Conservation (phyloP, 805 yeast genomes). For the Wickerhamomyces pijperi region DNA sequence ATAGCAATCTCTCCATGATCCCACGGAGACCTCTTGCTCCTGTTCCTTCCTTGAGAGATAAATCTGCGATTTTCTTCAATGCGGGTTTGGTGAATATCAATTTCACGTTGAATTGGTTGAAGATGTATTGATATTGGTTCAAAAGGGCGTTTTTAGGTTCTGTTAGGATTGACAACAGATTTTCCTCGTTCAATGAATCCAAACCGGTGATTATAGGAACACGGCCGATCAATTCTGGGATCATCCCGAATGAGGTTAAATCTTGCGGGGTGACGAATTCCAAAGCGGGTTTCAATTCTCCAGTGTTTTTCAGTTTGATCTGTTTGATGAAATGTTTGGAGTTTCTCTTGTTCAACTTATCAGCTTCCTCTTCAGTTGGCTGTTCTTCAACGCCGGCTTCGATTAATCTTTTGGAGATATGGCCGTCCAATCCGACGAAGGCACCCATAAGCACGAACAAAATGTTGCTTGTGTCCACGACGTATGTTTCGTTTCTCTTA, state of each 20-base stretch:
- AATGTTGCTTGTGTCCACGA: constrained; percentile 44
- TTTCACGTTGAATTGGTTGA: constrained; percentile 39
- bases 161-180: constrained; percentile 36
- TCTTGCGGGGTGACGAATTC: constrained; percentile 39
- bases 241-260: constrained; percentile 39
- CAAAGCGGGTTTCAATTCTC: constrained; percentile 28
- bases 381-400: constrained; percentile 16
- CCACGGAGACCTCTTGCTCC: constrained; percentile 54
- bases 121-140: constrained; percentile 41
- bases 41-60: constrained; percentile 41
- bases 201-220: constrained; percentile 44
- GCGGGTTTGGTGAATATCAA: constrained; percentile 39
- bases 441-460: constrained; percentile 52
- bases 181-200: constrained; percentile 31
- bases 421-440: constrained; percentile 44
- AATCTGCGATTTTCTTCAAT: constrained; percentile 32
- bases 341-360: background rate
- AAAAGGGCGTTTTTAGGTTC: constrained; percentile 47
- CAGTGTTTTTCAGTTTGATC: constrained; percentile 23
- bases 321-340: constrained; percentile 21
- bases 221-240: constrained; percentile 51
- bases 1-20: constrained; percentile 38
- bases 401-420: constrained; percentile 29
- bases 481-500: constrained; percentile 31
- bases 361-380: constrained; percentile 2